phyloP scores from a whole-genome alignment of 805 yeast species.

The Yamadazyma phyllophila region DNA sequence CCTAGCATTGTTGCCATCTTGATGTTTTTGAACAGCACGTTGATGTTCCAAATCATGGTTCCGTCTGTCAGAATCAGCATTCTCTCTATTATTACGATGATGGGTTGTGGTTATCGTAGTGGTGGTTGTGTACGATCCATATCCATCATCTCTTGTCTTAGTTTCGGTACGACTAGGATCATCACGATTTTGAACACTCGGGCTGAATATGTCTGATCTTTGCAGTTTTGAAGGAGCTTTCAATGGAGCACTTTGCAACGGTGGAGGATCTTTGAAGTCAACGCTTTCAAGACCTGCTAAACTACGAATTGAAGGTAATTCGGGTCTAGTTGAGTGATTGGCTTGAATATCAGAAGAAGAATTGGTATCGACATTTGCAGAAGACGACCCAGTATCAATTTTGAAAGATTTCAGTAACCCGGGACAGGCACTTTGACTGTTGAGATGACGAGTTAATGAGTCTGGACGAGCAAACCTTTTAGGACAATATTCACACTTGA shows the following conservation, averaged over 20 bases:
- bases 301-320: constrained; percentile 11
- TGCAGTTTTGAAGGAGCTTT: constrained; percentile 1
- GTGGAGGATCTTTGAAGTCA: constrained; percentile 1
- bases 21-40: background rate
- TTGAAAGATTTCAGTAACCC: constrained; percentile 9
- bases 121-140: constrained; percentile 12
- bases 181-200: background rate
- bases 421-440: constrained; percentile 40
- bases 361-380: background rate
- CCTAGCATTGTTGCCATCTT: background rate
- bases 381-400: background rate
- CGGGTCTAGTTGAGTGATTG: background rate
- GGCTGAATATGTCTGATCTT: constrained; percentile 8
- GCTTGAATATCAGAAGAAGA: background rate
- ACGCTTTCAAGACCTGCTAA: constrained; percentile 1
- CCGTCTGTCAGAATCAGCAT: background rate
- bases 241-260: background rate
- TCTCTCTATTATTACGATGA: background rate
- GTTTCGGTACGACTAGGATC: constrained; percentile 1
- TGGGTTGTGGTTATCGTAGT: constrained; percentile 15
- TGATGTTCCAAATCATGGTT: background rate
- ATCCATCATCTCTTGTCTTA: background rate
- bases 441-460: constrained; percentile 67
- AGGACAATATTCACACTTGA: constrained; percentile 56
- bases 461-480: constrained; percentile 72